Percentiles rank a stretch among this genome's conserved stretches.
Evolutionary conservation across 306 rosid genomes (phyloP).

Genomic region (Glycine tomentella): DNA sequence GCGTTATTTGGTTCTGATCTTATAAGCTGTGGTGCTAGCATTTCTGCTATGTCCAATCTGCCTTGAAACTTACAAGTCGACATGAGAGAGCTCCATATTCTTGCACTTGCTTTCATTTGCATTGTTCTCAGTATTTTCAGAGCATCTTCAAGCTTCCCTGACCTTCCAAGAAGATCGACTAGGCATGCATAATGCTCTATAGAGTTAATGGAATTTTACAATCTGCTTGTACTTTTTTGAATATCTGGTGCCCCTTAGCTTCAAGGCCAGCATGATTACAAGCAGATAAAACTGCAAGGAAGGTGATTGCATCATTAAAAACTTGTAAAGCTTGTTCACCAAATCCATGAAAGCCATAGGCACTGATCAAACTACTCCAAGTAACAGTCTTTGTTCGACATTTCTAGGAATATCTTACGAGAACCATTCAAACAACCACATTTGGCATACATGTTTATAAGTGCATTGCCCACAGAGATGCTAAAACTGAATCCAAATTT

Average conservation of each 20-base stretch:
- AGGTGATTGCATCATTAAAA: constrained; percentile 60
- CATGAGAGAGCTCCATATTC: constrained; percentile 73
- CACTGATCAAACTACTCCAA: constrained; percentile 64
- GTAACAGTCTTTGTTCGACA: constrained; percentile 60
- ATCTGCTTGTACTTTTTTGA: constrained; percentile 48
- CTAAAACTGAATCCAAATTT: constrained; percentile 56
- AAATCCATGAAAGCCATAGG: constrained; percentile 69
- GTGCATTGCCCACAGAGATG: constrained; percentile 64
- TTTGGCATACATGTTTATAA: constrained; percentile 75
- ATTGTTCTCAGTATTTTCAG: constrained; percentile 56
- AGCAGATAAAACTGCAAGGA: constrained; percentile 67
- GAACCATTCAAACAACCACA: constrained; percentile 63
- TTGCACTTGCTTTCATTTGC: constrained; percentile 67
- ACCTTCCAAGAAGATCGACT: constrained; percentile 70
- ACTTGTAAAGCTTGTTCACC: constrained; percentile 64
- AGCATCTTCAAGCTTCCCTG: constrained; percentile 73
- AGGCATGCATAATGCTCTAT: constrained; percentile 70
- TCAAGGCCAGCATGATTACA: constrained; percentile 78
- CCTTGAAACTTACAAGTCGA: constrained; percentile 71
- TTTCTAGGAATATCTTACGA: constrained; percentile 57
- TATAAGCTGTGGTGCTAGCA: constrained; percentile 58
- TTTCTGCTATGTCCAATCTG: constrained; percentile 61
- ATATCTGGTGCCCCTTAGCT: constrained; percentile 57
- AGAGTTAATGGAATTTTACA: constrained; percentile 45
- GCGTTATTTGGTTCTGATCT: constrained; percentile 65